Percentiles rank a stretch among this genome's conserved stretches.
Evolutionary conservation across 208 protist genomes (phyloP).

Genomic region (Leishmania gerbilli): DNA sequence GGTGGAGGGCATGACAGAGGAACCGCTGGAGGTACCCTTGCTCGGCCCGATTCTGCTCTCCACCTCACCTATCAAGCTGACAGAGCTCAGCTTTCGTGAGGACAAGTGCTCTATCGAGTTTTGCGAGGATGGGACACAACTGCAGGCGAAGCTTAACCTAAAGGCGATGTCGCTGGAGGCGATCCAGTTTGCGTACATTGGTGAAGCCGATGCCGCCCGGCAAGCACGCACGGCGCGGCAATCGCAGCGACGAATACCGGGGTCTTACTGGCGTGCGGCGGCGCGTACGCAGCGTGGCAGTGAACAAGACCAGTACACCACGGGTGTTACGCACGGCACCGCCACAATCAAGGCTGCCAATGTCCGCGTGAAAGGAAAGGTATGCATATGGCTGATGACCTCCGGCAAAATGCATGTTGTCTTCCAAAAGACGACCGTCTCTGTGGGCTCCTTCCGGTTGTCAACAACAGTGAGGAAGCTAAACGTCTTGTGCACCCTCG

Average conservation of each 20-base stretch:
- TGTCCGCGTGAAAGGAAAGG: conserved; percentile 20
- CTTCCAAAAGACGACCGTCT: conserved; percentile 36
- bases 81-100: conserved; percentile 38
- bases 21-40: conserved; percentile 45
- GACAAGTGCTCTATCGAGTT: conserved; percentile 38
- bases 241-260: neutral
- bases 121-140: conserved; percentile 37
- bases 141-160: conserved; percentile 40
- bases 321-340: conserved; percentile 33
- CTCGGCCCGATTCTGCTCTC: conserved; percentile 55
- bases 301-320: conserved; percentile 12
- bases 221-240: conserved; percentile 25
- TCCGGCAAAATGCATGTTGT: conserved; percentile 22
- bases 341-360: conserved; percentile 23
- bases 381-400: conserved; percentile 28
- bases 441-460: conserved; percentile 43
- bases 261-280: conserved; percentile 10
- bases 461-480: conserved; percentile 51
- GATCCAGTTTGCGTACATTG: conserved; percentile 61
- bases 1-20: conserved; percentile 27
- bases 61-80: conserved; percentile 40
- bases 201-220: conserved; percentile 38
- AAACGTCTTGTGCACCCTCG: conserved; percentile 45
- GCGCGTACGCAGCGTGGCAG: conserved; percentile 6
- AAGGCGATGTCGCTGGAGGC: conserved; percentile 45